Base-by-base conservation (phyloP, 139 green algal genomes). In the Picochlorum sp. region DNA sequence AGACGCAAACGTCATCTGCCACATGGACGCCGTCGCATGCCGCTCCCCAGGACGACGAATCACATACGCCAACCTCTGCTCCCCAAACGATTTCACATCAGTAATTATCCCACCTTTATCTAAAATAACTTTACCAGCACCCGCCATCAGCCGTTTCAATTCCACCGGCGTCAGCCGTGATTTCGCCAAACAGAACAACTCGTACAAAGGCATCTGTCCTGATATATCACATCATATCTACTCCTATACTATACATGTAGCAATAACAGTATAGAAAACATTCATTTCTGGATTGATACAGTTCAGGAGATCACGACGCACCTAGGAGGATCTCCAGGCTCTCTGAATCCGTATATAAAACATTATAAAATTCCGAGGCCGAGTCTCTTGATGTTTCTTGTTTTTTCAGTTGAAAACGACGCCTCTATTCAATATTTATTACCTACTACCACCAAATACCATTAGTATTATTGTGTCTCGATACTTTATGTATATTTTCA, bases 191-290 rank as follows among this genome's bases (percentile, higher is more conserved):
- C 75, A 86, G 18, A 95, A 81, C 24, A 95, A 66, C 70, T 94
- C 83, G 50, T 95, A 95, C 15, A 94, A 57, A 2, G 87, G 87
- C 87, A 92, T 95, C 5, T 54, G 47, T 20, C 8, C 2, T 65
- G 59, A 34, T 23, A 23, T 15, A 16, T 59, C 23, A 23, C 51
- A 37, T 20, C 51, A 32, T 21, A 26, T 54, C n/a, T 54, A 26
- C 47, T 54, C 47, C 47, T 54, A 54, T 28, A 28, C 24, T 28
- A 26, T 24, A 26, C 24, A 26, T 26, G 2, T 28, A 28, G 24
- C 24, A 28, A 28, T 28, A 28, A 6, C 11, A 11, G 24, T 26
- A 26, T n/a, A n/a, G n/a, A 41, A 41, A 41, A 13, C 8, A 41
- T 41, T 41, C 34, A 41, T 41, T 41, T 41, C 34, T 41, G 8